phyloP scores from a whole-genome alignment of 2,329 filamentous ascomycete genomes.

The Curvularia spicifera region DNA sequence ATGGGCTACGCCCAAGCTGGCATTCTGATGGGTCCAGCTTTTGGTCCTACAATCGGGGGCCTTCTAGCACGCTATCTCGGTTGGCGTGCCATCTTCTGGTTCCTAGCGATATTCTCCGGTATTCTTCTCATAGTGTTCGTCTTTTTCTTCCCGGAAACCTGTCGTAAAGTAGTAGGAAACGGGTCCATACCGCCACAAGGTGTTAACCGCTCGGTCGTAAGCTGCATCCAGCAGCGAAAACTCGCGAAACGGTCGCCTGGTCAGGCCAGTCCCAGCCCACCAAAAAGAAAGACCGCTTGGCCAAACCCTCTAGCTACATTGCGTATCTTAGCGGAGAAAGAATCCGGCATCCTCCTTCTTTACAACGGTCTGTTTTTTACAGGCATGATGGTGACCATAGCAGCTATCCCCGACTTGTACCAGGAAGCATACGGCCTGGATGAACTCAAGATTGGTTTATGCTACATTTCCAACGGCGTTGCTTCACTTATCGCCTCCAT shows the following conservation, averaged over 20 bases:
- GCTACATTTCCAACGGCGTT: slow-evolving; percentile 40
- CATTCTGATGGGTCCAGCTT: slow-evolving; percentile 45
- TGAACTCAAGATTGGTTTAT: slow-evolving; percentile 40
- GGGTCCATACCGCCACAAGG: slow-evolving; percentile 44
- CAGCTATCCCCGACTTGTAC: slow-evolving; percentile 37
- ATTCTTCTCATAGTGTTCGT: slow-evolving; percentile 44
- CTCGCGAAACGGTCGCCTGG: slow-evolving; percentile 10
- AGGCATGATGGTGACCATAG: slow-evolving; percentile 39
- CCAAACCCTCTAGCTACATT: slow-evolving; percentile 40
- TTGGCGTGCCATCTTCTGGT: slow-evolving; percentile 52
- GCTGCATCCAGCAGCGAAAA: slow-evolving; percentile 39
- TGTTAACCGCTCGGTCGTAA: slow-evolving; percentile 40
- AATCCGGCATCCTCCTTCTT: slow-evolving; percentile 39
- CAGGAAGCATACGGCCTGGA: slow-evolving; percentile 37
- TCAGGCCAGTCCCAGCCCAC: slow-evolving; percentile 2
- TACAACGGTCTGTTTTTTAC: slow-evolving; percentile 47
- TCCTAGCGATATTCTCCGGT: slow-evolving; percentile 51
- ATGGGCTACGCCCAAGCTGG: slow-evolving; percentile 70
- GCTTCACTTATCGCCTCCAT: slow-evolving; percentile 37
- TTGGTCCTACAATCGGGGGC: slow-evolving; percentile 47
- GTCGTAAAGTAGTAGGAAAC: slow-evolving; percentile 54
- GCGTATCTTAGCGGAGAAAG: slow-evolving; percentile 39
- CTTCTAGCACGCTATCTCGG: slow-evolving; percentile 43
- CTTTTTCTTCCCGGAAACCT: slow-evolving; percentile 54
- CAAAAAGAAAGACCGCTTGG: slow-evolving; percentile 30